Evolutionary conservation across 805 yeast genomes (phyloP).

Genomic region (Candida wancherniae): DNA sequence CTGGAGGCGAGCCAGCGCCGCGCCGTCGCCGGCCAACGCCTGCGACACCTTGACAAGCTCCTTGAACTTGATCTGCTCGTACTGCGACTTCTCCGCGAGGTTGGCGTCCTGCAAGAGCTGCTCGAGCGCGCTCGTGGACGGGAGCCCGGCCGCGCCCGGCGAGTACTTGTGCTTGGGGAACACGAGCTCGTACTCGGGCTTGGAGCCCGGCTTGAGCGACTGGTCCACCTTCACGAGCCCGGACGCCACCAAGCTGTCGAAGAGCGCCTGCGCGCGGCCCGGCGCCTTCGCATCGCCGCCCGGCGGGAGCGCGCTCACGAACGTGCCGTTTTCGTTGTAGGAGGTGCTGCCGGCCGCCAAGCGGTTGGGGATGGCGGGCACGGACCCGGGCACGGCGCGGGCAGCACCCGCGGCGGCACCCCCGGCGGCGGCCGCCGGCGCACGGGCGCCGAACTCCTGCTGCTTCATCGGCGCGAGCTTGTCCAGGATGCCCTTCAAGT

Average conservation of each 20-base stretch:
- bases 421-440: not conserved
- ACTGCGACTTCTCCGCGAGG: constrained; percentile 19
- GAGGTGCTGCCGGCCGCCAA: constrained; percentile 1
- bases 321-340: too few relatives aligned
- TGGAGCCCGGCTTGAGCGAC: constrained; percentile 36
- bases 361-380: constrained; percentile 1
- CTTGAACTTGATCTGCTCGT: constrained; percentile 29
- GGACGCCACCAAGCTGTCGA: constrained; percentile 29
- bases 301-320: constrained; percentile 4
- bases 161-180: constrained; percentile 29
- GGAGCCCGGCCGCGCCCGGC: constrained; percentile 8
- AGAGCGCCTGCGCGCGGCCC: constrained; percentile 25
- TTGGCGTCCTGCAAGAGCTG: constrained; percentile 14
- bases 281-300: constrained; percentile 15
- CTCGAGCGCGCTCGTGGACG: constrained; percentile 12
- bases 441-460: constrained; percentile 10
- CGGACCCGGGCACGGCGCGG: not conserved
- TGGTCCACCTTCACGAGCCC: constrained; percentile 40
- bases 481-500: constrained; percentile 34
- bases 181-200: constrained; percentile 28
- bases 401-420: too few relatives aligned
- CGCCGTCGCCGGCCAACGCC: constrained; percentile 6
- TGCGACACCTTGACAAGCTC: constrained; percentile 27
- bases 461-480: constrained; percentile 33
- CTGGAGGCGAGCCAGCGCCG: constrained; percentile 22